phyloP scores from a whole-genome alignment of 1,284 basidiomycete species.

The Irpex rosettiformis region DNA sequence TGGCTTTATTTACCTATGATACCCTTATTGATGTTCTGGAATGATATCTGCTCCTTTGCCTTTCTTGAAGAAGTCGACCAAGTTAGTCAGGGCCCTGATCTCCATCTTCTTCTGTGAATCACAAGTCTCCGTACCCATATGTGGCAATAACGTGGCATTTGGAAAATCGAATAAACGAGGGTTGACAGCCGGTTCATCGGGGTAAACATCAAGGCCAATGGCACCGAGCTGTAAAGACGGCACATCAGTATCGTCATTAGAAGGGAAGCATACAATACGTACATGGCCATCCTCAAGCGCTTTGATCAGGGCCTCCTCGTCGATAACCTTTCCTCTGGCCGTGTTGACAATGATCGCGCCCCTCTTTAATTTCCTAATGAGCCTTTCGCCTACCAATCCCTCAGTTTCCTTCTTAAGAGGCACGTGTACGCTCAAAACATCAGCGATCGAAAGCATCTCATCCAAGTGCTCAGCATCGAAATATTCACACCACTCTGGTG shows the following conservation, averaged over 20 bases:
- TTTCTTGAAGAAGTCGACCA: constrained; percentile 61
- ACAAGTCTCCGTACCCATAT: constrained; percentile 86
- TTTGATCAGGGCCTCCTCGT: constrained; percentile 82
- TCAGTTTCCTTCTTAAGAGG: constrained; percentile 74
- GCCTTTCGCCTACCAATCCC: constrained; percentile 71
- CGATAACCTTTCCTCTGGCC: constrained; percentile 85
- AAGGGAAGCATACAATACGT: constrained; percentile 45
- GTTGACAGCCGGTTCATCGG: constrained; percentile 85
- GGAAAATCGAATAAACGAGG: constrained; percentile 76
- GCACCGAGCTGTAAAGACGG: constrained; percentile 56
- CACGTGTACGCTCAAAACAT: constrained; percentile 79
- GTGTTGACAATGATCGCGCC: constrained; percentile 87
- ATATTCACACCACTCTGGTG: constrained; percentile 78
- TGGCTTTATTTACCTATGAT: too few relatives aligned
- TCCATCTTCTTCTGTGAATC: constrained; percentile 85
- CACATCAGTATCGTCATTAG: constrained; percentile 8
- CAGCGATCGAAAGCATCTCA: constrained; percentile 71
- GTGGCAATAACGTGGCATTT: constrained; percentile 82
- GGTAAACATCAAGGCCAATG: constrained; percentile 89
- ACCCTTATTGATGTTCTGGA: constrained; percentile 45
- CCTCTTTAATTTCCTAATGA: constrained; percentile 79
- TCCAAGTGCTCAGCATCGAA: constrained; percentile 57
- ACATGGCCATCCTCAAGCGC: constrained; percentile 86
- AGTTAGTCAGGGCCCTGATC: constrained; percentile 69
- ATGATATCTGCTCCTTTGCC: constrained; percentile 67